Conservation (phyloP, 2,329 filamentous ascomycete species). For the Ilyonectria destructans region DNA sequence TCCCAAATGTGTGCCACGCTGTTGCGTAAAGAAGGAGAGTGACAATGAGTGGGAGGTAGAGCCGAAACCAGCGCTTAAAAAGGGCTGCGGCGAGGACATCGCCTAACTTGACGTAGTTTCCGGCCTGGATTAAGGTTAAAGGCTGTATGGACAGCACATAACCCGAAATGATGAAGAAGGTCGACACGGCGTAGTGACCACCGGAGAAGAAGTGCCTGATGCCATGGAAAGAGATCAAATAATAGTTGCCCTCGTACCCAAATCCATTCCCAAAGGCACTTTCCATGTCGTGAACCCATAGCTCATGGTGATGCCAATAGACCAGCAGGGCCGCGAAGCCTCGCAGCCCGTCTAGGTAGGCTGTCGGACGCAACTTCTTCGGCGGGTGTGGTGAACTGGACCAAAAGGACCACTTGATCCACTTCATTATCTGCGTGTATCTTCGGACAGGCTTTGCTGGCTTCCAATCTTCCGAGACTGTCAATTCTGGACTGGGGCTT, state of each 20-base stretch:
- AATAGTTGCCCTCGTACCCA: conserved; percentile 64
- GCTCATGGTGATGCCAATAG: conserved; percentile 74
- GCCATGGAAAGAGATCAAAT: conserved; percentile 69
- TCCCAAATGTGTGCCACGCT: conserved; percentile 68
- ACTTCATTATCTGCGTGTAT: conserved; percentile 25
- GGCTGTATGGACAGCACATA: conserved; percentile 71
- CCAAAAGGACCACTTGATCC: conserved; percentile 35
- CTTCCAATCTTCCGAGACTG: conserved; percentile 25
- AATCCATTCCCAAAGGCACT: conserved; percentile 68
- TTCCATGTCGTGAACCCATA: conserved; percentile 69
- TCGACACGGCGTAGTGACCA: conserved; percentile 73
- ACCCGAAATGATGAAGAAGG: conserved; percentile 73
- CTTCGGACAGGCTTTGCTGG: conserved; percentile 32
- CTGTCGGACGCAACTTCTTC: conserved; percentile 63
- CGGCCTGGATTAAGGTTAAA: conserved; percentile 61
- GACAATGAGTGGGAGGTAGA: conserved; percentile 68
- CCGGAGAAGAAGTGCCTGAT: conserved; percentile 74
- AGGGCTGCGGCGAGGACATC: conserved; percentile 64
- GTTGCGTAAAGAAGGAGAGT: conserved; percentile 68
- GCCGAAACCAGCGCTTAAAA: conserved; percentile 66
- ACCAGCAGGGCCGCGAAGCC: conserved; percentile 79
- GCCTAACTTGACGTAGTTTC: conserved; percentile 59
- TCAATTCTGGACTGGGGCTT: conserved; percentile 19
- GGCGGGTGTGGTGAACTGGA: conserved; percentile 34
- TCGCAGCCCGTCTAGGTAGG: conserved; percentile 75